phyloP scores from a whole-genome alignment of 1,139 yeast species.

The Hansenula anomala region DNA sequence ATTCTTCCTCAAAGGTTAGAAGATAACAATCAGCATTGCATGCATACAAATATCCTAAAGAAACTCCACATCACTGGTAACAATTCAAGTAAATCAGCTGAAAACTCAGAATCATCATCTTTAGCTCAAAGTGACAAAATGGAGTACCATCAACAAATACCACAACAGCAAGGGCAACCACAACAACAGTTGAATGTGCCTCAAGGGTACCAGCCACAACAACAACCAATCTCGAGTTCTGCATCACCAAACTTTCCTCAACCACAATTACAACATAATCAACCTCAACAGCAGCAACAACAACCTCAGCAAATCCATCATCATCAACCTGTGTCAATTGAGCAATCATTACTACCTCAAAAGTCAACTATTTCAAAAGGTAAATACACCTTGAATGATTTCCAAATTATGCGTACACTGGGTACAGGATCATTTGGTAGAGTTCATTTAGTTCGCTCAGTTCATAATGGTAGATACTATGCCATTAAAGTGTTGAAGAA shows the following conservation, averaged over 20 bases:
- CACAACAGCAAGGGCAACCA: slow-evolving; percentile 2
- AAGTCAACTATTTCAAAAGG: slow-evolving; percentile 71
- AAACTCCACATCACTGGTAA: slow-evolving; percentile 13
- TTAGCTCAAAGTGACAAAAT: slow-evolving; percentile 1
- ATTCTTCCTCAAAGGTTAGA: too few species aligned
- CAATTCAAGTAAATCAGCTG: slow-evolving; percentile 3
- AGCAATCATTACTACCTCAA: slow-evolving; percentile 26
- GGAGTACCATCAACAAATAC: slow-evolving; percentile 7
- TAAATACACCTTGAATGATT: slow-evolving; percentile 80
- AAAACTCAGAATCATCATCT: neutral
- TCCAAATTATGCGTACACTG: slow-evolving; percentile 86
- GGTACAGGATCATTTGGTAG: slow-evolving; percentile 98
- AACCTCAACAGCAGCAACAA: slow-evolving; percentile 7
- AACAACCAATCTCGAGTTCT: slow-evolving; percentile 4
- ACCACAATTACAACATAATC: slow-evolving; percentile 1
- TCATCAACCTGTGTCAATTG: slow-evolving; percentile 9
- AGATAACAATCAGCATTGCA: neutral
- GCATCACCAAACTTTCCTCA: slow-evolving; percentile 1
- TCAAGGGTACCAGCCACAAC: slow-evolving; percentile 2
- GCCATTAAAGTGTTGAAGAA: slow-evolving; percentile 93
- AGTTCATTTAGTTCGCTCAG: slow-evolving; percentile 87
- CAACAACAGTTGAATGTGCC: slow-evolving; percentile 1
- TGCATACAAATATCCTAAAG: slow-evolving; percentile 10
- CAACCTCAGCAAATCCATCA: slow-evolving; percentile 1
- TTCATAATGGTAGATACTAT: slow-evolving; percentile 90